Conservation (phyloP, 1,139 yeast species). For the Zhuliangozyma parablackwelliae region DNA sequence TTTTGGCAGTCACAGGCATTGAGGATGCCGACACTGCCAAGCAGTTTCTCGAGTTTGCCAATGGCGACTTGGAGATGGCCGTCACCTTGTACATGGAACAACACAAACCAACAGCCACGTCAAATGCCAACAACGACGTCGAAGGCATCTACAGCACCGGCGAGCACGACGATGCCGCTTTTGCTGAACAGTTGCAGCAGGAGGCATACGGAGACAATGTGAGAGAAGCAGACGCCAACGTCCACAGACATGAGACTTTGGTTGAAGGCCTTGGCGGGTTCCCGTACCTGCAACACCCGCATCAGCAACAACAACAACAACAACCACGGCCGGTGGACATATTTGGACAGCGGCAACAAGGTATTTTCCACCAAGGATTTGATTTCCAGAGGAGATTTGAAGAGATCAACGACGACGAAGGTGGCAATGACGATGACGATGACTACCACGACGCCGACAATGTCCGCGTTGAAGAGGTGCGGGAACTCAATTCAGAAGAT, state of each 20-base stretch:
- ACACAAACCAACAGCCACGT: slow-evolving; percentile 15
- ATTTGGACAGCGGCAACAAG: slow-evolving; percentile 39
- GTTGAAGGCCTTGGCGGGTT: slow-evolving; percentile 32
- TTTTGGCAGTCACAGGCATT: slow-evolving; percentile 80
- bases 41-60: slow-evolving; percentile 77
- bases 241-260: slow-evolving; percentile 76
- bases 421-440: slow-evolving; percentile 20
- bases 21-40: slow-evolving; percentile 66
- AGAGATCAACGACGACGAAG: slow-evolving; percentile 14
- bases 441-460: slow-evolving; percentile 18
- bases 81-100: slow-evolving; percentile 77
- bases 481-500: slow-evolving; percentile 15
- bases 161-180: slow-evolving; percentile 47
- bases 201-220: slow-evolving; percentile 52
- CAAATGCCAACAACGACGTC: slow-evolving; percentile 1
- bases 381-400: slow-evolving; percentile 18
- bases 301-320: background rate
- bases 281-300: slow-evolving; percentile 4
- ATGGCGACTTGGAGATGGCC: slow-evolving; percentile 77
- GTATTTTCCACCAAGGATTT: slow-evolving; percentile 42
- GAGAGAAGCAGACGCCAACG: slow-evolving; percentile 70
- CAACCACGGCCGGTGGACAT: slow-evolving; percentile 29
- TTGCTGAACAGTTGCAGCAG: slow-evolving; percentile 62
- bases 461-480: slow-evolving; percentile 27
- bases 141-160: background rate